Evolutionary conservation across 306 rosid genomes (phyloP), one percentile per base, ranked within the genome.

Genomic region (Vigna reflexopilosa): DNA sequence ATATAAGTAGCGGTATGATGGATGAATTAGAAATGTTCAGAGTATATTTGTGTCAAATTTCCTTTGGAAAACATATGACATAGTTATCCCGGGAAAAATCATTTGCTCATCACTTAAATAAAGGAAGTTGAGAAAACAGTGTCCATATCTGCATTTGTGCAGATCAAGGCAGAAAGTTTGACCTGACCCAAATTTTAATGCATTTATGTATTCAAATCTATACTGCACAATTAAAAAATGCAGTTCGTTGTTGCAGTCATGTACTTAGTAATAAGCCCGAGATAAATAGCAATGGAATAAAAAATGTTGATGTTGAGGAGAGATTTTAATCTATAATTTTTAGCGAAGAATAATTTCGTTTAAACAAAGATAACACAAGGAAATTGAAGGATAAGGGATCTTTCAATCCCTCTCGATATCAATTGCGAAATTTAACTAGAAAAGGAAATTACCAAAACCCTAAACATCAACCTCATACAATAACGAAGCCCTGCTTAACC

Each of bases 391-490:
- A 26, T 70, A 51, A 28, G 17, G 49, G 17, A 51, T 66, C 34
- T 4, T 66, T 17, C 64, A 34, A 59, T 38, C 49, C 47, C 70
- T 64, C 70, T 38, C 28, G 20, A 47, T 68, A 68, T 49, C 42
- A 26, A 48, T n/a, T 16, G 32, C 4, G 50, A 48, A 50, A 49
- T 49, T 28, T 45, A 28, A 28, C 61, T 10, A n/a, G 75, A 34
- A 51, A 32, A n/a, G 17, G 9, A 5, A 16, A 30, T 70, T 62
- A 32, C 26, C n/a, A 77, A 54, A 68, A 24, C 68, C 67, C 68
- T 26, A 77, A 67, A 67, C 36, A 8, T 51, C 54, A 49, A 64
- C 44, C 52, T 65, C 73, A 47, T 40, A 77, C 57, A 19, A 14
- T 9, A 12, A 67, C 1, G 40, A 67, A 69, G 52, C 58, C 61